These are phyloP conservation scores for Tetrastigma voinierianum DNA, from an alignment of 164 flowering plant species.

Conservation along the genomic window DNA sequence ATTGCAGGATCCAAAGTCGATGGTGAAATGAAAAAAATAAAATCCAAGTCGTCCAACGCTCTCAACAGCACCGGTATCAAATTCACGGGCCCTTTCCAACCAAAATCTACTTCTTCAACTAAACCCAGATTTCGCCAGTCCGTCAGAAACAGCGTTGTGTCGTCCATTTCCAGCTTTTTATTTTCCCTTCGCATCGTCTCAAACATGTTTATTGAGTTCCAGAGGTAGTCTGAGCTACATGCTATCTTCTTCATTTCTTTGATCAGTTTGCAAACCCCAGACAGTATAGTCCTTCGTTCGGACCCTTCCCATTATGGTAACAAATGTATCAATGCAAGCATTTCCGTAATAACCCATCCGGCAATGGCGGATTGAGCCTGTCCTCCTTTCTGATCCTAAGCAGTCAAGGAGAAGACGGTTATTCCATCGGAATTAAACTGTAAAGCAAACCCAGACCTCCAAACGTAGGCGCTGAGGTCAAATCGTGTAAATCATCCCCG, in stretches of 20 bases:
- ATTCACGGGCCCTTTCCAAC: constrained; percentile 27
- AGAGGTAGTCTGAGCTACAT: constrained; percentile 1
- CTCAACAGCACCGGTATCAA: constrained; percentile 22
- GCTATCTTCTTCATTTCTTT: constrained; percentile 24
- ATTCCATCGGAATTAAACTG: constrained; percentile 19
- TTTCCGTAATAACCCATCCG: constrained; percentile 36
- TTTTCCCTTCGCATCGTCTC: constrained; percentile 11
- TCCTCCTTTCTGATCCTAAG: constrained; percentile 22
- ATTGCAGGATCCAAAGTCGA: constrained; percentile 17
- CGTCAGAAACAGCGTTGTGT: constrained; percentile 25
- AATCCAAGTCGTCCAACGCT: constrained; percentile 19
- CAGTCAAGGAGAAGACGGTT: constrained; percentile 9
- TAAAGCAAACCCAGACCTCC: constrained; percentile 32
- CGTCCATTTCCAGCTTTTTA: constrained; percentile 2
- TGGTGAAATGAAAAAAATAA: constrained; percentile 31
- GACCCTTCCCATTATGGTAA: constrained; percentile 14
- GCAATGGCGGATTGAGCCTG: constrained; percentile 25
- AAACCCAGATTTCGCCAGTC: constrained; percentile 36
- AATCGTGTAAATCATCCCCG: constrained; percentile 20
- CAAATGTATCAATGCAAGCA: constrained; percentile 18
- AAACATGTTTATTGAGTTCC: constrained; percentile 5
- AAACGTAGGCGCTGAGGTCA: constrained; percentile 31
- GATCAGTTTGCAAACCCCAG: constrained; percentile 18
- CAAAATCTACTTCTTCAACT: constrained; percentile 28
- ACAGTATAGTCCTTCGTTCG: constrained; percentile 20